Conservation (phyloP, 148 eudicot species). For the Amaranthus palmeri region DNA sequence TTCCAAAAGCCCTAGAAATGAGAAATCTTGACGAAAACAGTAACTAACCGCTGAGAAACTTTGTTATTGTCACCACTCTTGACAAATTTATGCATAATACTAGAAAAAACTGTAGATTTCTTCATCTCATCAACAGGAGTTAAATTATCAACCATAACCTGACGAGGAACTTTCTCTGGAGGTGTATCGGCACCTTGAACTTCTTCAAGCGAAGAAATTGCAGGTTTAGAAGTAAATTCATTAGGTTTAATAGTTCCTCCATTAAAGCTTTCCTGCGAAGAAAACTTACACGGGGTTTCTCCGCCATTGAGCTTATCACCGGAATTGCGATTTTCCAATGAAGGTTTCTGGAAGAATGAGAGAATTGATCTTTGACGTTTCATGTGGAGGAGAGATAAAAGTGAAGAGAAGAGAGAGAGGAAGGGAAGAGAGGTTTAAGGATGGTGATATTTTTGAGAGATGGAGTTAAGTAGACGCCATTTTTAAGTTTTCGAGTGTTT, state of each 20-base stretch:
- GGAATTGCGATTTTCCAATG: constrained; percentile 36
- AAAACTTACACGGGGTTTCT: constrained; percentile 9
- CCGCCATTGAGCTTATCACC: background rate
- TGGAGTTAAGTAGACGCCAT: background rate
- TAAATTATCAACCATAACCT: constrained; percentile 28
- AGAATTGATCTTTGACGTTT: constrained; percentile 76
- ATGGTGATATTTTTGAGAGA: background rate
- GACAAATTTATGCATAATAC: constrained; percentile 69
- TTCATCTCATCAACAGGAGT: constrained; percentile 31
- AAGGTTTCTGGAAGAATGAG: constrained; percentile 61
- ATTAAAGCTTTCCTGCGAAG: constrained; percentile 6
- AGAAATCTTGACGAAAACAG: background rate
- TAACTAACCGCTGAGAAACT: constrained; percentile 29
- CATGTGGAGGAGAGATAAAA: constrained; percentile 21
- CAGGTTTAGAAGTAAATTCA: background rate
- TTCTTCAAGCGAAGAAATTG: constrained; percentile 28
- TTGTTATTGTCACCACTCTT: constrained; percentile 33
- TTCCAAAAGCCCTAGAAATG: constrained; percentile 17
- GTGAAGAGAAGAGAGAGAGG: constrained; percentile 11
- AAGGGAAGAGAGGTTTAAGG: background rate
- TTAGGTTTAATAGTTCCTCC: constrained; percentile 12
- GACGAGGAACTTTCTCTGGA: constrained; percentile 80
- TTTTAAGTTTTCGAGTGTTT: background rate
- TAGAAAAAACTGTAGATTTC: constrained; percentile 46
- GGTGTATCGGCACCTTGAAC: constrained; percentile 72